Base-by-base conservation (phyloP, 495 filamentous ascomycete genomes). In the Copromyces sp. region DNA sequence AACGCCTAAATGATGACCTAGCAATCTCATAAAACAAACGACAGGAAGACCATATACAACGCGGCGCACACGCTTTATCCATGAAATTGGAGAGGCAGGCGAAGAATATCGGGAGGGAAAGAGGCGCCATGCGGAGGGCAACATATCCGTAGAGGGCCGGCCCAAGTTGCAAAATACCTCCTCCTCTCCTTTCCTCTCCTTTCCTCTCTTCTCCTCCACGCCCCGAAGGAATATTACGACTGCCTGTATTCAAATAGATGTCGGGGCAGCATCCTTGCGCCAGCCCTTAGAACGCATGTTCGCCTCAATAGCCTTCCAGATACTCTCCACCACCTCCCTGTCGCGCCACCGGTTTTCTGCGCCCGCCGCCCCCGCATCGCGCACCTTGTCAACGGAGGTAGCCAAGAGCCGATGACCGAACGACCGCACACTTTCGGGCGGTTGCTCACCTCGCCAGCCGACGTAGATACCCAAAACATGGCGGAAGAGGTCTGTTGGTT, bases 241-340 rank as follows among this genome's bases (percentile, higher is more conserved):
- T 32, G 5, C 17, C 20, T n/a, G 40, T 37, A 35, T 32, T 80
- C 74, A 86, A 72, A 86, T 85, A 3, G 82, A 81, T 6, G 78
- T 73, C 8, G 87, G 87, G 9, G 87, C 88, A 6, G 89, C 87
- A 72, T 92, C 90, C 81, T 84, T 89, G 41, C 86, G 87, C 94
- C 94, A 97, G 8, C 95, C 95, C 76, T 90, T 92, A 69, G 84
- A 83, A 76, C 89, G 88, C 95, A 99, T 98, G 70, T 91, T 89
- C 75, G 89, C 89, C 85, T 99, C 95, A 75, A 99, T 92, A 14
- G 87, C 85, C 75, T 91, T 91, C 95, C 95, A 99, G 71, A 99
- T 93, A 59, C 86, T 86, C 88, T 99, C 95, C 41, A 97, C 94
- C 47, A 97, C 90, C 84, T 99, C 95, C 11, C 94, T 82, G 83